Conservation (phyloP, 768 basidiomycete genomes). For the Tulasnella sp. region DNA sequence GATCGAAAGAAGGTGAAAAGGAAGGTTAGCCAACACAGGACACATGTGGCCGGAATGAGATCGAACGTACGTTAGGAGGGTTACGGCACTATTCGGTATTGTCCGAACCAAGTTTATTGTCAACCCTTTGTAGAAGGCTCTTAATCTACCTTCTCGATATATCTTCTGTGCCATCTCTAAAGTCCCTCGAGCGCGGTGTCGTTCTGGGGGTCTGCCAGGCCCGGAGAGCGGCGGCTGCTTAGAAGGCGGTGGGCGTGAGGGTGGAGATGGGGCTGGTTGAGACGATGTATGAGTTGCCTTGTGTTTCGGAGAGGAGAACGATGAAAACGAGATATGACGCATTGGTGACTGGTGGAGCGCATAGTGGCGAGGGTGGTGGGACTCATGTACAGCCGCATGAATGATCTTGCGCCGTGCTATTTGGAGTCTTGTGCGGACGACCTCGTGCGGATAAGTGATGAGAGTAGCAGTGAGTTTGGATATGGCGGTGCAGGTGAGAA, state of each 20-base stretch:
- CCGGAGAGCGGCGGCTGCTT: background rate
- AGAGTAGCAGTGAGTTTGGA: conserved; percentile 95
- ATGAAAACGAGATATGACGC: conserved; percentile 5
- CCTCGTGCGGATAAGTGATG: conserved; percentile 96
- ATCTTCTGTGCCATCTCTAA: conserved; percentile 37
- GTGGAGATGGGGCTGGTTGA: conserved; percentile 36
- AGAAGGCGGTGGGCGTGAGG: conserved; percentile 34
- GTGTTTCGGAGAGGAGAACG: conserved; percentile 43
- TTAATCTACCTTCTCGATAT: conserved; percentile 66
- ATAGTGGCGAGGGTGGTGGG: background rate
- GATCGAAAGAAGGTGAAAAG: no score
- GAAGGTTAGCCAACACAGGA: no score
- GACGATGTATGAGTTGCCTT: conserved; percentile 40
- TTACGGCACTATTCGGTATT: conserved; percentile 92
- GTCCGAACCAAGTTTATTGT: conserved; percentile 91
- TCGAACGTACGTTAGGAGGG: conserved; percentile 73
- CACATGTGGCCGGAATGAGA: background rate
- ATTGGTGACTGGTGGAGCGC: background rate
- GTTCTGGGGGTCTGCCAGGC: conserved; percentile 35
- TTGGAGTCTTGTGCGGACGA: conserved; percentile 94
- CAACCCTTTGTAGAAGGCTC: conserved; percentile 82
- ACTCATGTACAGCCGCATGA: background rate
- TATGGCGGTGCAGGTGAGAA: conserved; percentile 82
- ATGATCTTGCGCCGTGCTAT: conserved; percentile 34
- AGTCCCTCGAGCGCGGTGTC: conserved; percentile 59